phyloP scores from a whole-genome alignment of 1,139 yeast species.

The Lizanozyma gosingica region DNA sequence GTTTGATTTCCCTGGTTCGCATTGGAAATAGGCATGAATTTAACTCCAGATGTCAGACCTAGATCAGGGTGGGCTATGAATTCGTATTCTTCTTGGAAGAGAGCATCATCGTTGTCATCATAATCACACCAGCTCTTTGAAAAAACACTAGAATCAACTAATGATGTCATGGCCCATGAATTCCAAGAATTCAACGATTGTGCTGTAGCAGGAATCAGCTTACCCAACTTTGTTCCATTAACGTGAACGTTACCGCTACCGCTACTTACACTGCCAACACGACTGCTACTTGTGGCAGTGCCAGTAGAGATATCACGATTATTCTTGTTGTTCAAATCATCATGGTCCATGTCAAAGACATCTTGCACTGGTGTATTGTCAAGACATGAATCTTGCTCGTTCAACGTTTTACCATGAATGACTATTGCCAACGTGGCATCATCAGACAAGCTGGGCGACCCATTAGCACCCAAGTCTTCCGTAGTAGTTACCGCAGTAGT shows the following conservation, averaged over 20 bases:
- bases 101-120: conserved; percentile 6
- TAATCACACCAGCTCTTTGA: conserved; percentile 10
- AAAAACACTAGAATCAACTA: conserved; percentile 8
- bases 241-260: conserved; percentile 49
- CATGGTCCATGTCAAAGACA: conserved; percentile 34
- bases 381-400: no score
- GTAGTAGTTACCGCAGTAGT: no score
- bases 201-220: conserved; percentile 57
- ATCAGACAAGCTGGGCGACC: not conserved
- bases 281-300: conserved; percentile 11
- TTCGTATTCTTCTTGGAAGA: not conserved
- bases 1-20: not conserved
- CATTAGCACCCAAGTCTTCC: not conserved
- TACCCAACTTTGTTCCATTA: conserved; percentile 54
- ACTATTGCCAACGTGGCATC: not conserved
- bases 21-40: not conserved
- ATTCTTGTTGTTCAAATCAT: conserved; percentile 65
- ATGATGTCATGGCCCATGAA: conserved; percentile 2
- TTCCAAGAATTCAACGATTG: conserved; percentile 41
- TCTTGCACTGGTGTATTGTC: not conserved
- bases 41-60: no score
- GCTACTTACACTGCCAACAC: conserved; percentile 11
- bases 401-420: no score
- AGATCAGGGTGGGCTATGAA: no score
- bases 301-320: conserved; percentile 47